Conservation (phyloP, 2,329 filamentous ascomycete species). For the Fusarium sp. region DNA sequence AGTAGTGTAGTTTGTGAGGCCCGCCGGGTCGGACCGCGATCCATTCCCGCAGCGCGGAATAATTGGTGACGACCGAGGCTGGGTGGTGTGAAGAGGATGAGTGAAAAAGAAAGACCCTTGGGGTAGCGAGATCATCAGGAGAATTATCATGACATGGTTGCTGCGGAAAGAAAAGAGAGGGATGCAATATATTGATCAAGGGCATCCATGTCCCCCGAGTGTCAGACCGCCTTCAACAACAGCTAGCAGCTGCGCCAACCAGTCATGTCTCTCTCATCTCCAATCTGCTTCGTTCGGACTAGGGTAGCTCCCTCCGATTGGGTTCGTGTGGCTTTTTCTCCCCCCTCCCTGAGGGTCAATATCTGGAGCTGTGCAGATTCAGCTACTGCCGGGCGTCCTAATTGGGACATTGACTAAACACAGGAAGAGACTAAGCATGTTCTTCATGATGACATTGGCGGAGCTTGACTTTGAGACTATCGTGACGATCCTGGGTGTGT, state of each 20-base stretch:
- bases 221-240: neutral
- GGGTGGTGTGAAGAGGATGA: neutral
- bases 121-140: neutral
- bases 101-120: neutral
- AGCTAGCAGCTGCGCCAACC: slow-evolving; percentile 5
- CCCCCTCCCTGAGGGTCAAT: too few species aligned
- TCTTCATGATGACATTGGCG: neutral
- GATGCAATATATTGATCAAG: too few species aligned
- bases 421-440: too few species aligned
- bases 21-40: slow-evolving; percentile 19
- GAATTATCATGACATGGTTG: neutral
- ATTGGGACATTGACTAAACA: neutral
- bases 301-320: neutral
- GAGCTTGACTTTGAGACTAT: slow-evolving; percentile 5
- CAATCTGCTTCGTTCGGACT: slow-evolving; percentile 1
- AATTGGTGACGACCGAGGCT: neutral
- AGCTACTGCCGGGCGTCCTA: neutral
- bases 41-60: slow-evolving; percentile 2
- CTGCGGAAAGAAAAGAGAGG: too few species aligned
- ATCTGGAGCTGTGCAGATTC: neutral
- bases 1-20: neutral
- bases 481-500: neutral
- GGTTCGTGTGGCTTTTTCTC: neutral
- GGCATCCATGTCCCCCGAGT: neutral
- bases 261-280: slow-evolving; percentile 11